phyloP scores from a whole-genome alignment of 23 red algal genomes.

The Gracilaria gracilis region DNA sequence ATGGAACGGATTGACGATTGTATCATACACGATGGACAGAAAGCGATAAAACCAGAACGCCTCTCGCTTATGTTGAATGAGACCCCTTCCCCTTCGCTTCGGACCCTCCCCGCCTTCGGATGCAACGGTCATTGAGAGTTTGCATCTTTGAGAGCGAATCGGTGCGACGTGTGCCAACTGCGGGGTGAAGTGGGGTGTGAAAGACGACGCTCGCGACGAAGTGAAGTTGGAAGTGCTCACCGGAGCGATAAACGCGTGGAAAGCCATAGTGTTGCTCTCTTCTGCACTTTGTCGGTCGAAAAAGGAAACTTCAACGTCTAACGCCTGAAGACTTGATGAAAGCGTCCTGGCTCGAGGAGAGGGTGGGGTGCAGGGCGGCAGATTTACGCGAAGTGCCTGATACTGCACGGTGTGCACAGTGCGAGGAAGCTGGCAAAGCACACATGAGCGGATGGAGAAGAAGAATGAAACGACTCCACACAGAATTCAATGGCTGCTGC shows the following conservation, averaged over 20 bases:
- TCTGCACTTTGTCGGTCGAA: not conserved
- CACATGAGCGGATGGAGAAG: not conserved
- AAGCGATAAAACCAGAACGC: constrained; percentile 99
- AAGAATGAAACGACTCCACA: constrained; percentile 3
- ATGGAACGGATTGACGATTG: constrained; percentile 98
- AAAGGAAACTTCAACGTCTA: not conserved
- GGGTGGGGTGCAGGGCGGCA: not conserved
- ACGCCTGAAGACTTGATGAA: too few species aligned
- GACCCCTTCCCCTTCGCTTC: constrained; percentile 71
- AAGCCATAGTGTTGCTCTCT: constrained; percentile 22
- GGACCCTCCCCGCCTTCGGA: constrained; percentile 26
- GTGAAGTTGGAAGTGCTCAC: constrained; percentile 2
- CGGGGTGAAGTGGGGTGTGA: constrained; percentile 25
- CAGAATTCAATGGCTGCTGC: constrained; percentile 7
- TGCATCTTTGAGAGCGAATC: constrained; percentile 9
- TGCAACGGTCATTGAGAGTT: constrained; percentile 52
- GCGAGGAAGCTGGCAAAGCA: too few species aligned
- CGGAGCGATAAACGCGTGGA: constrained; percentile 45
- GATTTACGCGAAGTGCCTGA: not conserved
- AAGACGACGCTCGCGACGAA: constrained; percentile 13
- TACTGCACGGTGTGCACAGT: not conserved
- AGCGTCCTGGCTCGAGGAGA: too few species aligned
- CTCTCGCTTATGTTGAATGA: constrained; percentile 99
- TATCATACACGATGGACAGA: constrained; percentile 97
- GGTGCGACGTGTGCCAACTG: not conserved